A percentile compares a stretch with the other conserved stretches of the same genome.
These are phyloP conservation scores for Colletotrichum sp. DNA, from an alignment of 2,329 filamentous ascomycete species.

Conservation along the genomic window DNA sequence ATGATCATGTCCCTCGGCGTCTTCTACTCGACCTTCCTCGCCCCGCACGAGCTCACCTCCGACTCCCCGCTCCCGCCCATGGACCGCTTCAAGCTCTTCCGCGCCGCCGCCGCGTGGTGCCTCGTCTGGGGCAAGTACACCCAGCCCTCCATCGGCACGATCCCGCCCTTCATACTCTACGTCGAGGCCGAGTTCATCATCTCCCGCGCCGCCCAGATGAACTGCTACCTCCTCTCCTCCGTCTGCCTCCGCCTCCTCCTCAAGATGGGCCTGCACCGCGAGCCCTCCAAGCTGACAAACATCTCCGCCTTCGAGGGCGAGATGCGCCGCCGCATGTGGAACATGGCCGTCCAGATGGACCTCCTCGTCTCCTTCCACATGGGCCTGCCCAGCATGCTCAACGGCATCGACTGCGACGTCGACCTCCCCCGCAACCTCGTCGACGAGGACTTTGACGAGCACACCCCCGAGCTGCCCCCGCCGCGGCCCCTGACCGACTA, in stretches of 20 bases:
- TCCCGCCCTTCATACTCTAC: slow-evolving; percentile 58
- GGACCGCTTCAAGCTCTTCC: slow-evolving; percentile 53
- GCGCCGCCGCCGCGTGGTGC: slow-evolving; percentile 55
- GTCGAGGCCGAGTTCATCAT: slow-evolving; percentile 59
- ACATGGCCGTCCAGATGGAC: slow-evolving; percentile 63
- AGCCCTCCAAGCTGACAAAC: slow-evolving; percentile 55
- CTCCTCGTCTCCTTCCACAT: slow-evolving; percentile 70
- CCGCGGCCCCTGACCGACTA: slow-evolving; percentile 62
- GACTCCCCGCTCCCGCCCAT: slow-evolving; percentile 43
- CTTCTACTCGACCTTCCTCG: slow-evolving; percentile 49
- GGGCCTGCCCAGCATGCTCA: slow-evolving; percentile 70
- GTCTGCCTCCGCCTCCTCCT: slow-evolving; percentile 59
- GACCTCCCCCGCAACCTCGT: slow-evolving; percentile 65
- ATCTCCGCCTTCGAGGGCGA: slow-evolving; percentile 59
- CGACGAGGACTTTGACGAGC: slow-evolving; percentile 69
- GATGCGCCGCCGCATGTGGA: slow-evolving; percentile 60
- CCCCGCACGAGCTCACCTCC: slow-evolving; percentile 46
- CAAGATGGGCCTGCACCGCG: slow-evolving; percentile 64
- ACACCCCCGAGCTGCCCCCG: slow-evolving; percentile 58
- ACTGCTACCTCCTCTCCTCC: slow-evolving; percentile 57
- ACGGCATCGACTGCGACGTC: slow-evolving; percentile 68
- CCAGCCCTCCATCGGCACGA: slow-evolving; percentile 51
- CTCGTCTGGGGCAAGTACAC: slow-evolving; percentile 56
- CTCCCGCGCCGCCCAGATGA: slow-evolving; percentile 55
- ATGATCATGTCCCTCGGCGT: slow-evolving; percentile 49